Percentiles rank a stretch among this genome's conserved stretches.
Evolutionary conservation across 257 asterid species (phyloP).

Genomic region (Penstemon eatonii): DNA sequence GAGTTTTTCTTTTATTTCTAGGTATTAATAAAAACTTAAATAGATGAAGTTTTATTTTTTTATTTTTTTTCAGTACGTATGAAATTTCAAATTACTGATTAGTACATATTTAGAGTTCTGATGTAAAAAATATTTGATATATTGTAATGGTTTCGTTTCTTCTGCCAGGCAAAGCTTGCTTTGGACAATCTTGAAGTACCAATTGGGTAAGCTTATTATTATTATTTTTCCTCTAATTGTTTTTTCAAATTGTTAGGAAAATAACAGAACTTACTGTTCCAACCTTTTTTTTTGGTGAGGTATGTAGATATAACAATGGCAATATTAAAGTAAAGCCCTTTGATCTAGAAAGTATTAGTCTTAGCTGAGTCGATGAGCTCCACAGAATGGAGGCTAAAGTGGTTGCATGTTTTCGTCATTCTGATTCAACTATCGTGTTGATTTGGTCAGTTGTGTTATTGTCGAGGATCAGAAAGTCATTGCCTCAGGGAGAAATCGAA

Average conservation of each 20-base stretch:
- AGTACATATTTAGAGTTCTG: not conserved
- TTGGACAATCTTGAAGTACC: constrained; percentile 83
- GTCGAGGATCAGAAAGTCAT: constrained; percentile 64
- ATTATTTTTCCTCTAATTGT: constrained; percentile 11
- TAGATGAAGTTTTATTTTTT: not conserved
- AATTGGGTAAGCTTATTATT: constrained; percentile 72
- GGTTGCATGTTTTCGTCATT: no score
- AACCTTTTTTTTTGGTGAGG: not conserved
- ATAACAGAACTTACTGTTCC: constrained; percentile 2
- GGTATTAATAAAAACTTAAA: not conserved
- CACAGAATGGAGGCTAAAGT: no score
- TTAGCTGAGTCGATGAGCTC: constrained; percentile 11
- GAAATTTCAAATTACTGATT: not conserved
- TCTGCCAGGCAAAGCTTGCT: constrained; percentile 73
- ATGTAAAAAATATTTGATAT: not conserved
- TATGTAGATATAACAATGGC: constrained; percentile 12
- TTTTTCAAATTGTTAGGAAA: constrained; percentile 13
- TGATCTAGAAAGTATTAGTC: constrained; percentile 12
- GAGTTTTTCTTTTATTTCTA: constrained; percentile 6
- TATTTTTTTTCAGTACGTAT: not conserved
- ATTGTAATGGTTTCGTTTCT: constrained; percentile 14
- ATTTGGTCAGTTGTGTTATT: constrained; percentile 57
- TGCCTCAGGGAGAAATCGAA: constrained; percentile 78
- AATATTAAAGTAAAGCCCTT: not conserved
- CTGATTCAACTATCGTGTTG: constrained; percentile 24